A percentile compares a stretch with the other conserved stretches of the same genome.
phyloP scores from a whole-genome alignment of 495 filamentous ascomycete genomes.

The Poronia punctata region DNA sequence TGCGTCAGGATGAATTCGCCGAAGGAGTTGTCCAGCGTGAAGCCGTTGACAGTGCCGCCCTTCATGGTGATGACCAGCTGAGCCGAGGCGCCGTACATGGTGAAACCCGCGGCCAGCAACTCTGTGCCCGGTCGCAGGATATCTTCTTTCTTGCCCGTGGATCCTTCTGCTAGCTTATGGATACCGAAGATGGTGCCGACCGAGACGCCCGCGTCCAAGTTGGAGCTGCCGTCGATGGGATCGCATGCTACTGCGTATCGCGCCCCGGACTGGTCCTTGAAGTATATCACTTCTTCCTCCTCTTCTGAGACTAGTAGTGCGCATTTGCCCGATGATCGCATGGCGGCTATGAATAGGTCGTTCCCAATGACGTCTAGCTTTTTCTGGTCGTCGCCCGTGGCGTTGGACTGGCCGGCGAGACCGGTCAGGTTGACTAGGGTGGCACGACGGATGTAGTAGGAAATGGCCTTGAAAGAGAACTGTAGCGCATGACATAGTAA shows the following conservation, averaged over 20 bases:
- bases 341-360: conserved; percentile 90
- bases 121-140: conserved; percentile 82
- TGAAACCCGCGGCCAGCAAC: conserved; percentile 90
- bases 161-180: conserved; percentile 73
- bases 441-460: conserved; percentile 97
- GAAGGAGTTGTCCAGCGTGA: conserved; percentile 90
- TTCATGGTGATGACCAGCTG: conserved; percentile 97
- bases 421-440: conserved; percentile 96
- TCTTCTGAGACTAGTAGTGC: conserved; percentile 91
- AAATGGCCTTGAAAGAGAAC: conserved; percentile 99
- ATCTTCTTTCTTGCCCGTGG: conserved; percentile 67
- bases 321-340: conserved; percentile 85
- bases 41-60: conserved; percentile 87
- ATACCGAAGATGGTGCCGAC: conserved; percentile 97
- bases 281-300: conserved; percentile 85
- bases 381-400: conserved; percentile 96
- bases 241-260: conserved; percentile 96
- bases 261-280: conserved; percentile 70
- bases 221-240: conserved; percentile 95
- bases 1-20: conserved; percentile 99
- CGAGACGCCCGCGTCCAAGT: conserved; percentile 94
- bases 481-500: conserved; percentile 95
- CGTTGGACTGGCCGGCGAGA: conserved; percentile 90
- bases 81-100: conserved; percentile 97
- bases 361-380: conserved; percentile 99